These are phyloP conservation scores for Candida neerlandica DNA, from an alignment of 1,139 yeast species.

Conservation along the genomic window DNA sequence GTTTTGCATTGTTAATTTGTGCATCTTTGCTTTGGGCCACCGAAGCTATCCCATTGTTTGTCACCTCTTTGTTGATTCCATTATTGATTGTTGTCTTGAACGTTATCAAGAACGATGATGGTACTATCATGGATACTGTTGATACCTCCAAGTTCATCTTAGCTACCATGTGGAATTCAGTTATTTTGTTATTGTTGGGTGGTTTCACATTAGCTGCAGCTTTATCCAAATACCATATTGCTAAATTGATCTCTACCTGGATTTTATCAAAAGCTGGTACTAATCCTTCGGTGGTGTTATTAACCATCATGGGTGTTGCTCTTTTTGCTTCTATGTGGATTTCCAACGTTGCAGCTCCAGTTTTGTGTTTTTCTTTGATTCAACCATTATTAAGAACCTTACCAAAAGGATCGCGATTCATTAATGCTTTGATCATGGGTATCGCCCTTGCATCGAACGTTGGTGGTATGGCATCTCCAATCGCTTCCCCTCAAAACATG, in stretches of 20 bases:
- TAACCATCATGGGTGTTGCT: constrained; percentile 69
- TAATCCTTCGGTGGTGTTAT: constrained; percentile 61
- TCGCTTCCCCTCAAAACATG: constrained; percentile 77
- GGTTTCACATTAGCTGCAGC: constrained; percentile 79
- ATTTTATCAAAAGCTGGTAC: constrained; percentile 66
- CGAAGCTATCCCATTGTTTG: constrained; percentile 70
- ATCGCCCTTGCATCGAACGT: constrained; percentile 72
- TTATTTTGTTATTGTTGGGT: constrained; percentile 67
- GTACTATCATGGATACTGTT: constrained; percentile 53
- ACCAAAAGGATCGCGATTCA: constrained; percentile 62
- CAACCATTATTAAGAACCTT: constrained; percentile 66
- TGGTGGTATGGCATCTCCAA: constrained; percentile 84
- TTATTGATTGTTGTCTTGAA: constrained; percentile 55
- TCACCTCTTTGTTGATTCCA: constrained; percentile 67
- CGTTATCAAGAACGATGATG: constrained; percentile 60
- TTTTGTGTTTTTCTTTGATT: constrained; percentile 66
- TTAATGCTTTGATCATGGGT: constrained; percentile 66
- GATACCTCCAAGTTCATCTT: constrained; percentile 59
- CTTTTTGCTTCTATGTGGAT: constrained; percentile 78
- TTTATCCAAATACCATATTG: constrained; percentile 68
- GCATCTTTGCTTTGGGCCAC: constrained; percentile 77
- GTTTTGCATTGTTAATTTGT: constrained; percentile 68
- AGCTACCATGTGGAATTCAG: constrained; percentile 73
- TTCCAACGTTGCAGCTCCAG: constrained; percentile 79
- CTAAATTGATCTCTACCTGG: constrained; percentile 67